These are phyloP conservation scores for Erythrophleum fordii DNA, from an alignment of 306 rosid genomes.

Conservation along the genomic window DNA sequence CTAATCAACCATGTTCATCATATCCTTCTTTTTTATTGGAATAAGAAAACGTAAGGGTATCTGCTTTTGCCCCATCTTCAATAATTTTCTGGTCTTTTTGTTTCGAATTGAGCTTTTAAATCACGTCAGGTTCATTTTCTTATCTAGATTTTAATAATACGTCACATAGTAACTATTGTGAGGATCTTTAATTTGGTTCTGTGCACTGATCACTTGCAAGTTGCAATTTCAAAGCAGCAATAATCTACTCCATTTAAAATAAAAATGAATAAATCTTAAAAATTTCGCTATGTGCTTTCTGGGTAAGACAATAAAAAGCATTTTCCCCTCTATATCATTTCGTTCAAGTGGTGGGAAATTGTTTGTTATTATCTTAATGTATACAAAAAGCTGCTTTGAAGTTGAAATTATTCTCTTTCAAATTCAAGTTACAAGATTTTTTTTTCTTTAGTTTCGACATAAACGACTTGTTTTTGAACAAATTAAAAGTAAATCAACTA, in stretches of 20 bases:
- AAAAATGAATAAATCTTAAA: too few relatives aligned
- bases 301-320: neutral
- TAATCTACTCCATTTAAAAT: neutral
- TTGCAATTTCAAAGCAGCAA: too few relatives aligned
- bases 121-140: neutral
- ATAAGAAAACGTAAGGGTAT: neutral
- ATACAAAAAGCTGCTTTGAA: neutral
- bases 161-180: neutral
- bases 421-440: neutral
- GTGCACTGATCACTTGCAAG: neutral
- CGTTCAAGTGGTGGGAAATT: too few relatives aligned
- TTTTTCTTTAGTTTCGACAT: neutral
- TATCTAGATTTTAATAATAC: neutral
- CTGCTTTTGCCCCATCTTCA: neutral
- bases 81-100: constrained; percentile 7
- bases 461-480: neutral
- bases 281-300: neutral
- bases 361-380: neutral
- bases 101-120: constrained; percentile 11
- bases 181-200: neutral
- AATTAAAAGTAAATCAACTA: neutral
- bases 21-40: neutral
- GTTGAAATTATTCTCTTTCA: neutral
- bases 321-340: neutral
- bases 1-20: neutral